Percentiles rank a stretch among this genome's conserved stretches.
phyloP scores from a whole-genome alignment of 1,139 yeast genomes.

The Nematodospora anomalae region DNA sequence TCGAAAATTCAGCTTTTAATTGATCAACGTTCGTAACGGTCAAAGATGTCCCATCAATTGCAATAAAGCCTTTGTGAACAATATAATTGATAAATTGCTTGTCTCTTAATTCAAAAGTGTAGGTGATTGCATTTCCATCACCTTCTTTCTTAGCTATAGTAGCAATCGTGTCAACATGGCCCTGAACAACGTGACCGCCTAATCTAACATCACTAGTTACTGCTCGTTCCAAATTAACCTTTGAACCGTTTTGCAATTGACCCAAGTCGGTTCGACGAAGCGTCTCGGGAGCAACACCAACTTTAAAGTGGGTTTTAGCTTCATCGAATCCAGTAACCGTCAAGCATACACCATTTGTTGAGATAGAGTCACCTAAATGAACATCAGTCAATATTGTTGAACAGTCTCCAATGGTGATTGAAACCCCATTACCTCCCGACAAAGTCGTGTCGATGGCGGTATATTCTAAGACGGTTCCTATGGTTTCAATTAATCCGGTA shows the following conservation, averaged over 20 bases:
- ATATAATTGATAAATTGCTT: slow-evolving; percentile 65
- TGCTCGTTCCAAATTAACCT: slow-evolving; percentile 90
- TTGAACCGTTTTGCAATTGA: slow-evolving; percentile 50
- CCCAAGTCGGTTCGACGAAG: slow-evolving; percentile 79
- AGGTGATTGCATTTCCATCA: slow-evolving; percentile 80
- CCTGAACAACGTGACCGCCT: slow-evolving; percentile 98
- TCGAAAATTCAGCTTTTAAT: slow-evolving; percentile 58
- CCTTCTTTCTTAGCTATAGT: slow-evolving; percentile 50
- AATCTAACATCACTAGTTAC: slow-evolving; percentile 77
- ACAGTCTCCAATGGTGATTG: slow-evolving; percentile 67
- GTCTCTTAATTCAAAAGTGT: slow-evolving; percentile 74
- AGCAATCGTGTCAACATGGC: slow-evolving; percentile 93
- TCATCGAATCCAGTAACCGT: slow-evolving; percentile 85
- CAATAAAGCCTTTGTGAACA: slow-evolving; percentile 90
- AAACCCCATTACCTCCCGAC: slow-evolving; percentile 79
- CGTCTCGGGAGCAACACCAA: slow-evolving; percentile 93
- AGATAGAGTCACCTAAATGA: slow-evolving; percentile 89
- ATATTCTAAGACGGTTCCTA: slow-evolving; percentile 64
- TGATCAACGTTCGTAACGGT: slow-evolving; percentile 81
- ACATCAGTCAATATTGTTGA: slow-evolving; percentile 68
- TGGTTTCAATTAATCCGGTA: slow-evolving; percentile 87
- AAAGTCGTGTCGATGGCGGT: slow-evolving; percentile 49
- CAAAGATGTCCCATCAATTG: slow-evolving; percentile 91
- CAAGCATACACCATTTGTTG: slow-evolving; percentile 86
- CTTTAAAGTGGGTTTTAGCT: slow-evolving; percentile 59